Evolutionary conservation across 306 rosid species (phyloP).

Genomic region (Quercus cerris): DNA sequence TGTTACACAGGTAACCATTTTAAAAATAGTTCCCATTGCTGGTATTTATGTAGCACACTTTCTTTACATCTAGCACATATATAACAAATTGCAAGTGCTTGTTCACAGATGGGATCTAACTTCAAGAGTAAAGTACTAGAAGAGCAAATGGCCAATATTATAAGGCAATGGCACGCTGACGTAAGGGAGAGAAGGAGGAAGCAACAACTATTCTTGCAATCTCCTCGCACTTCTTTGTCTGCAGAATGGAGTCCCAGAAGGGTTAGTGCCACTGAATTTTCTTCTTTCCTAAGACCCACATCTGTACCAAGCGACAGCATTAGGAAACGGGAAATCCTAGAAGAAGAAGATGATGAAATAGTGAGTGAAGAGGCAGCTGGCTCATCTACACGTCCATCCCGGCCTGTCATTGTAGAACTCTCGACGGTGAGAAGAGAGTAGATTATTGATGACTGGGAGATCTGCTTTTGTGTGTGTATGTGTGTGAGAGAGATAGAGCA

Average conservation of each 20-base stretch:
- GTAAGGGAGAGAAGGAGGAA: slow-evolving; percentile 36
- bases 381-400: background rate
- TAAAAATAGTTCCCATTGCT: background rate
- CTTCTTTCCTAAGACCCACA: slow-evolving; percentile 2
- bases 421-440: background rate
- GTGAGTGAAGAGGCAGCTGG: background rate
- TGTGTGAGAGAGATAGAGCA: too few relatives aligned
- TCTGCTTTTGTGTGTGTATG: too few relatives aligned
- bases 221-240: slow-evolving; percentile 15
- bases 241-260: slow-evolving; percentile 30
- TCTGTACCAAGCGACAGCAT: slow-evolving; percentile 8
- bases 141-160: slow-evolving; percentile 21
- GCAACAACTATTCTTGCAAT: slow-evolving; percentile 1
- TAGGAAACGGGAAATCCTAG: slow-evolving; percentile 1
- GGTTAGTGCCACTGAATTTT: slow-evolving; percentile 6
- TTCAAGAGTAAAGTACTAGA: slow-evolving; percentile 33
- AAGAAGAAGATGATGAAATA: background rate
- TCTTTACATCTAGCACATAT: background rate
- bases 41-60: background rate
- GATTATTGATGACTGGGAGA: background rate
- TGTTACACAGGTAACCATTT: slow-evolving; percentile 33
- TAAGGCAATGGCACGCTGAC: slow-evolving; percentile 30
- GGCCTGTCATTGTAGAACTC: background rate
- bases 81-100: background rate
- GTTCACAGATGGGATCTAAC: slow-evolving; percentile 42